A percentile compares a stretch with the other conserved stretches of the same genome.
Evolutionary conservation across 257 asterid species (phyloP).

Genomic region (Penstemon eatonii): DNA sequence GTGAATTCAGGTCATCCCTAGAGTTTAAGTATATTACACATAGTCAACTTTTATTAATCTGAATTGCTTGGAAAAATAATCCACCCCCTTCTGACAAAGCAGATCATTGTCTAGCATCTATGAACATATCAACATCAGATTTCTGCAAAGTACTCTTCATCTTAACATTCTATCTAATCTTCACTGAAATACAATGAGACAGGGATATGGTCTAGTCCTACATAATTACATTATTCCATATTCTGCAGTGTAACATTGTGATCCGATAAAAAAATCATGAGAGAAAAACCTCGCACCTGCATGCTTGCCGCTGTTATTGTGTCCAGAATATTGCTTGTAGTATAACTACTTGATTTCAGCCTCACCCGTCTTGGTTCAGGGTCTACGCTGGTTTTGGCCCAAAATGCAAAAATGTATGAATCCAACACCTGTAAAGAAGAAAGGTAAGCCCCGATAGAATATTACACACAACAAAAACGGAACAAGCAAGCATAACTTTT

Average conservation of each 20-base stretch:
- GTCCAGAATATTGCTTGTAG: slow-evolving; percentile 81
- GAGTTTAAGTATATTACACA: neutral
- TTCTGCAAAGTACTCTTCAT: neutral
- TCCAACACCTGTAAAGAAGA: slow-evolving; percentile 62
- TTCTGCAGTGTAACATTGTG: neutral
- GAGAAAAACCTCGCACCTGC: slow-evolving; percentile 51
- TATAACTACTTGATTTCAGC: slow-evolving; percentile 80
- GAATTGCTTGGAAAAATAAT: neutral
- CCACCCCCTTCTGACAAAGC: slow-evolving; percentile 2
- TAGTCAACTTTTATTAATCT: neutral
- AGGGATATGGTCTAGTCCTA: slow-evolving; percentile 3
- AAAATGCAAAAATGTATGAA: slow-evolving; percentile 78
- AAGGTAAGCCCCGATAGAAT: neutral
- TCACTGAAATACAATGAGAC: slow-evolving; percentile 2
- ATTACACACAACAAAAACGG: slow-evolving; percentile 4
- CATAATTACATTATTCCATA: too few relatives aligned
- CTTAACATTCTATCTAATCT: neutral
- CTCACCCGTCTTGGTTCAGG: slow-evolving; percentile 70
- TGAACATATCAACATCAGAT: neutral
- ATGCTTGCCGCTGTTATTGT: slow-evolving; percentile 84
- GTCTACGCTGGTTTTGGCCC: slow-evolving; percentile 76
- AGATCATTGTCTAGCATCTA: slow-evolving; percentile 5
- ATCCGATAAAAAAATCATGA: neutral
- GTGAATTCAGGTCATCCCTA: neutral
- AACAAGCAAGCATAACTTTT: slow-evolving; percentile 12